Evolutionary conservation across 495 filamentous ascomycete species (phyloP), one percentile per base, ranked within the genome.

Genomic region (Aspergillus indologenus): DNA sequence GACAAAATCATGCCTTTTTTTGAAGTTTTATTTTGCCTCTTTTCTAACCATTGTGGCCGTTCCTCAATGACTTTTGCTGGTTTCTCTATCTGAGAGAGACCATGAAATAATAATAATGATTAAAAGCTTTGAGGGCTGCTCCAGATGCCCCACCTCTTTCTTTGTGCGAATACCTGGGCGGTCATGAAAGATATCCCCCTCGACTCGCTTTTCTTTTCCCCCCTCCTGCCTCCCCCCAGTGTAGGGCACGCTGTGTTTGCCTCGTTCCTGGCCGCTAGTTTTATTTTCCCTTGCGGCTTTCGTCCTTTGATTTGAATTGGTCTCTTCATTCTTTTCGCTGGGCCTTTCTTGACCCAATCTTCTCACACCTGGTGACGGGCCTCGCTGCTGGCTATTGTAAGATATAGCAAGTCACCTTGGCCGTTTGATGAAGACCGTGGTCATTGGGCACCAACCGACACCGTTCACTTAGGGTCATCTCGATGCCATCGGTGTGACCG

Each of bases 371-470:
- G 34, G 34, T 40, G 34, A 40, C 34, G 12, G 34, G 34, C 34
- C 26, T 40, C 34, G 34, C 12, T 40, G 34, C 34, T 61, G 51
- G 45, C 52, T 61, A 57, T 58, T 64, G 51, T 45, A 48, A 47
- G 47, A 34, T 14, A 60, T 61, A 59, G 29, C 58, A 60, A 44
- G 19, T 40, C 34, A 40, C 34, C 5, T 40, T 40, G 34, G 34
- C 34, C 34, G 34, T 40, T 15, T 11, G 34, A 40, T 62, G 60
- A 61, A 42, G 29, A 61, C 61, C 64, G 54, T 53, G 62, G 24
- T 54, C 65, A 61, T 74, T 74, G 71, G 69, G 70, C 70, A 72
- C 70, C 71, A 65, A 60, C 23, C 62, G 69, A 61, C 71, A 63
- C 31, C 15, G 21, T 64, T 52, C 24, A 56, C 51, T 52, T 65